These are phyloP conservation scores for Allium cepa DNA, from an alignment of 106 monocot species.

Conservation along the genomic window DNA sequence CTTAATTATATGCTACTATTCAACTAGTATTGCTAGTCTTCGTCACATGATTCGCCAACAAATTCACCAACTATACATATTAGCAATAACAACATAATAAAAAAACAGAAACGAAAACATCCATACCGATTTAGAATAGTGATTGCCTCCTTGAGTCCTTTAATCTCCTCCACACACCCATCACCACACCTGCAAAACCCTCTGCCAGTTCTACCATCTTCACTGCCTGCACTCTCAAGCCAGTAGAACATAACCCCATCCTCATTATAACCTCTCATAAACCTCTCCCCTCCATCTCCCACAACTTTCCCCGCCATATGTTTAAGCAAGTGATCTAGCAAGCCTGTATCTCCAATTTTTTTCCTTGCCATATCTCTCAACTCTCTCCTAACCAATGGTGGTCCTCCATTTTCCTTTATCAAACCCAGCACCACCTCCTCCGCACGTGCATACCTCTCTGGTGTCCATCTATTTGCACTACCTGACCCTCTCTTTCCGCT, in stretches of 20 bases:
- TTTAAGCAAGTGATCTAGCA: conserved; percentile 8
- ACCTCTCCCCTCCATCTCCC: conserved; percentile 9
- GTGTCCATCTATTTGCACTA: background rate
- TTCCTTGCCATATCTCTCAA: conserved; percentile 6
- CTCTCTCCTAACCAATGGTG: background rate
- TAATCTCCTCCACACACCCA: conserved; percentile 4
- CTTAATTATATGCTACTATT: background rate
- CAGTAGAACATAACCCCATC: conserved; percentile 8
- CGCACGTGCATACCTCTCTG: conserved; percentile 2
- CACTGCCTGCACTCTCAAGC: background rate
- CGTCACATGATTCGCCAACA: background rate
- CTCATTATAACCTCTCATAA: conserved; percentile 2
- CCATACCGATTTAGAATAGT: background rate
- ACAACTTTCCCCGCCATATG: conserved; percentile 7
- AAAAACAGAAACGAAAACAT: background rate
- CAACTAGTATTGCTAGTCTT: background rate
- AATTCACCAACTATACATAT: background rate
- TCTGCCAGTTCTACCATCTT: background rate
- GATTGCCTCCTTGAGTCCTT: background rate
- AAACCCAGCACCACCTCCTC: conserved; percentile 4
- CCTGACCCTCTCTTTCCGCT: background rate
- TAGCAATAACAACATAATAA: background rate
- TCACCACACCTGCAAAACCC: background rate
- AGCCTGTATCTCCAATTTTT: conserved; percentile 8
- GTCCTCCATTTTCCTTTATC: conserved; percentile 3